Evolutionary conservation across 202 grass and related monocot species (phyloP), one percentile per base, ranked within the genome.

Genomic region (Brachypodium distachyon): DNA sequence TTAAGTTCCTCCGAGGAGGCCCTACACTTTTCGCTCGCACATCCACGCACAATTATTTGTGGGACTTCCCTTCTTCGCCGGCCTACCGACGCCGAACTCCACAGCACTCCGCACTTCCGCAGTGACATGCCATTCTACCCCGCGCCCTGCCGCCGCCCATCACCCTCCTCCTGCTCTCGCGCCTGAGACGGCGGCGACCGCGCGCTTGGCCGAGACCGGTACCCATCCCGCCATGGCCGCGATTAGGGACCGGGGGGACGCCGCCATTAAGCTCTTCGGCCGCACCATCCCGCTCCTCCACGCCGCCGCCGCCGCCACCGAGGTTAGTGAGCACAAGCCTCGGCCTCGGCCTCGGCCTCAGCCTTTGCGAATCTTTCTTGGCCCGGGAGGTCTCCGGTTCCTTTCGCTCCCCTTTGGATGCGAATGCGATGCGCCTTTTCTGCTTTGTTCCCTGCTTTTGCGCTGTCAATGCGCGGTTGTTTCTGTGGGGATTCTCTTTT

Each of bases 191-290:
- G 5, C 23, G 69, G 76, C 56, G 82, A 84, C 46, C n/a, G n/a
- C 12, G 43, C 46, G 47, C 26, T n/a, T n/a, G 55, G 41, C 48
- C 27, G 38, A 75, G 75, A 77, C 52, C 85, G 48, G 56, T 44
- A 33, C 64, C 31, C 13, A n/a, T 25, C 19, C 36, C 37, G 68
- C 79, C 78, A 85, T 87, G 91, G 63, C 61, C 26, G 68, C 71
- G 77, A 59, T 51, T n/a, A 42, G 57, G 22, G 72, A 32, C 46
- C 63, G 29, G 28, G 37, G 33, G 37, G 71, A 92, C 73, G 44
- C 76, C 75, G 82, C 91, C 65, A 88, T 94, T 19, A 84, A 81
- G 76, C 85, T 94, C 60, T 86, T 86, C 73, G 85, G 85, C 73
- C 62, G 80, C 64, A 86, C 79, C 49, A 86, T 88, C 80, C 82